Percentiles rank a stretch among this genome's conserved stretches.
Evolutionary conservation across 1,284 basidiomycete genomes (phyloP).

Genomic region (Cryptococcus sp.): DNA sequence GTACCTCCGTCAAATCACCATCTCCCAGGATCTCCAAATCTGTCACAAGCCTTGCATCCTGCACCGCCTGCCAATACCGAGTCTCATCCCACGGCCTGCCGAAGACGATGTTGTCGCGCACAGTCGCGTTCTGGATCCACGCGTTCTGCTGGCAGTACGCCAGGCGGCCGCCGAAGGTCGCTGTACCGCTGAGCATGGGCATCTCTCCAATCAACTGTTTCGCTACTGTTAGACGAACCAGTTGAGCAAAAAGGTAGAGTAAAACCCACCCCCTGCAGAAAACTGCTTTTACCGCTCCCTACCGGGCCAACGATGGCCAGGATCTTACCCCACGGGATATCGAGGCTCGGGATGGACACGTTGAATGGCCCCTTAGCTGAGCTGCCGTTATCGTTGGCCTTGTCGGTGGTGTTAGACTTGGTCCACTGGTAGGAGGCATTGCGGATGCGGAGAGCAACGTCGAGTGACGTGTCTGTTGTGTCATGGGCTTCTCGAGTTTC

Average conservation of each 20-base stretch:
- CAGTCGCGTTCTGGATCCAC: constrained; percentile 81
- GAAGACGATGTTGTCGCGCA: constrained; percentile 60
- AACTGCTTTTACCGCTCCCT: constrained; percentile 58
- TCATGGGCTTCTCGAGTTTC: constrained; percentile 55
- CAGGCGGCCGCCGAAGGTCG: constrained; percentile 65
- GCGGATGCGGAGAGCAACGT: constrained; percentile 56
- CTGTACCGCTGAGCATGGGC: constrained; percentile 57
- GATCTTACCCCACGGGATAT: constrained; percentile 59
- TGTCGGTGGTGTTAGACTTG: no score
- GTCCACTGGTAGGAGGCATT: constrained; percentile 57
- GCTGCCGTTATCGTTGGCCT: neutral
- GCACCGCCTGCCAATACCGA: constrained; percentile 64
- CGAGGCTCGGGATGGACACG: constrained; percentile 57
- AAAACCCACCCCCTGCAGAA: constrained; percentile 59
- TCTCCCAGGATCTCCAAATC: constrained; percentile 70
- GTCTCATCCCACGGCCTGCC: constrained; percentile 65
- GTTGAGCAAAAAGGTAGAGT: neutral
- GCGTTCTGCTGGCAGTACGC: constrained; percentile 68
- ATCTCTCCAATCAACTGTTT: constrained; percentile 63
- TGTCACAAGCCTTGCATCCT: constrained; percentile 61
- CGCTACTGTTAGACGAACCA: neutral
- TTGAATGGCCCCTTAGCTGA: constrained; percentile 52
- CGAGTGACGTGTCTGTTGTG: constrained; percentile 53
- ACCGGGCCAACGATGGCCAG: constrained; percentile 66
- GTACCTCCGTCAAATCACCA: constrained; percentile 65